Conservation (phyloP, 1,284 basidiomycete species). For the Macrocystidia cucumis region DNA sequence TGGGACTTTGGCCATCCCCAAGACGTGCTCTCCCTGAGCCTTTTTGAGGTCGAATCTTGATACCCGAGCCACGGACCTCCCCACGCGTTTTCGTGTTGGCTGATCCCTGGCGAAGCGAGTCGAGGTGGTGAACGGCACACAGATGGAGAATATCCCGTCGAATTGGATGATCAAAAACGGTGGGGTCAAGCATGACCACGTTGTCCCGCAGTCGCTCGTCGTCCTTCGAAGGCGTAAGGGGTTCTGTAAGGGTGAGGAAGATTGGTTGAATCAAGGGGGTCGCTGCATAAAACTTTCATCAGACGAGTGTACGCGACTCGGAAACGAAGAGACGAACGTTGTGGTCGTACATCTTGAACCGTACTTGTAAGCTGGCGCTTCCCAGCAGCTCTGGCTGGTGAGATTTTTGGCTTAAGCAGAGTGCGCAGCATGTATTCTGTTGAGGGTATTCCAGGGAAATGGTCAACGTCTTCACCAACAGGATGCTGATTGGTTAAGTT, state of each 20-base stretch:
- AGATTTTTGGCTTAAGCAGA: too few relatives aligned
- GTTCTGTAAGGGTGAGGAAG: constrained; percentile 50
- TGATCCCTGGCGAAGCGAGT: constrained; percentile 84
- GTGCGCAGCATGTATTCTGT: too few relatives aligned
- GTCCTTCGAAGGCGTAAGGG: constrained; percentile 37
- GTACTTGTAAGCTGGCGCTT: too few relatives aligned
- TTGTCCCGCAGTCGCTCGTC: constrained; percentile 32
- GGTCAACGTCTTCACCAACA: too few relatives aligned
- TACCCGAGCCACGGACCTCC: constrained; percentile 84
- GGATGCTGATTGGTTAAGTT: too few relatives aligned
- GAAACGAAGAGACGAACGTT: too few relatives aligned
- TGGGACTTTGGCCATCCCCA: constrained; percentile 84
- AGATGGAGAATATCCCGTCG: constrained; percentile 91
- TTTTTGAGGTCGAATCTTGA: constrained; percentile 90
- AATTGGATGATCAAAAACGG: constrained; percentile 82
- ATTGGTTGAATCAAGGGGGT: constrained; percentile 38
- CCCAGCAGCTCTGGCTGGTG: too few relatives aligned
- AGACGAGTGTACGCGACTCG: too few relatives aligned
- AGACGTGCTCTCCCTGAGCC: constrained; percentile 87
- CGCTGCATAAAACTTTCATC: too few relatives aligned
- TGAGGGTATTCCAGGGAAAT: too few relatives aligned
- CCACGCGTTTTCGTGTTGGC: constrained; percentile 87
- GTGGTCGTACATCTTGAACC: too few relatives aligned
- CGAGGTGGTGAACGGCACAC: constrained; percentile 86
- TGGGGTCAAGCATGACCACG: constrained; percentile 71